Base-by-base conservation (phyloP, 192 early-diverging fungal genomes). In the Backusella australiensis region DNA sequence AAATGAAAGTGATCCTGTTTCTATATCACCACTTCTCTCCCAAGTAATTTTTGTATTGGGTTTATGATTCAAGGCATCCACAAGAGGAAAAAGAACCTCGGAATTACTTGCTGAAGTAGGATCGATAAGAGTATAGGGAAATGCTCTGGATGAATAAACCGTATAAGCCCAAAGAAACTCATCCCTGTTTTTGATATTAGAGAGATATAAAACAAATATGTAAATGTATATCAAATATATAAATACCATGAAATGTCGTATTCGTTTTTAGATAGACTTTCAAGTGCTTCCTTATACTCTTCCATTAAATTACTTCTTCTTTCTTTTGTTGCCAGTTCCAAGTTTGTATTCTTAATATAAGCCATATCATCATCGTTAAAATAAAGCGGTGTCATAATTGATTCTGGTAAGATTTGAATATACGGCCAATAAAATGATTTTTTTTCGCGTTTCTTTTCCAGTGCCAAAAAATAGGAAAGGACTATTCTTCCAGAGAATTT, bases 1-100 rank as follows among this genome's bases (percentile, higher is more conserved):
- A 77, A 91, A 86, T 29, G 81, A 78, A 6, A 91, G 73, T 4
- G 79, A 76, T 8, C 74, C 76, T 21, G 75, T 72, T 29, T 80
- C 73, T 26, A 74, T 41, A 26, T 75, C 81, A 17, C 82, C 79
- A 3, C 71, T 68, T 11, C 85, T 80, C 23, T 69, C 71, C 90
- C 91, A 93, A 14, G 91, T 85, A 26, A 89, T 80, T 63, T 79
- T 85, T 44, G 84, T 83, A 72, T 75, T 76, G 26, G 89, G 87
- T 65, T 84, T 82, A 72, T 93, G 92, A 70, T 93, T 93, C 78
- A 92, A 69, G 59, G 88, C 84, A 77, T 93, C 92, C 46, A 88
- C 78, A 44, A 92, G 76, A 1, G 91, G 91, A 59, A 92, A 80
- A 34, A 92, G 69, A 21, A 86, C 83, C 17, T 86, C 89, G 46